Percentiles rank a stretch among this genome's conserved stretches.
phyloP scores from a whole-genome alignment of 2,329 filamentous ascomycete species.

The Lecanosticta acicola region DNA sequence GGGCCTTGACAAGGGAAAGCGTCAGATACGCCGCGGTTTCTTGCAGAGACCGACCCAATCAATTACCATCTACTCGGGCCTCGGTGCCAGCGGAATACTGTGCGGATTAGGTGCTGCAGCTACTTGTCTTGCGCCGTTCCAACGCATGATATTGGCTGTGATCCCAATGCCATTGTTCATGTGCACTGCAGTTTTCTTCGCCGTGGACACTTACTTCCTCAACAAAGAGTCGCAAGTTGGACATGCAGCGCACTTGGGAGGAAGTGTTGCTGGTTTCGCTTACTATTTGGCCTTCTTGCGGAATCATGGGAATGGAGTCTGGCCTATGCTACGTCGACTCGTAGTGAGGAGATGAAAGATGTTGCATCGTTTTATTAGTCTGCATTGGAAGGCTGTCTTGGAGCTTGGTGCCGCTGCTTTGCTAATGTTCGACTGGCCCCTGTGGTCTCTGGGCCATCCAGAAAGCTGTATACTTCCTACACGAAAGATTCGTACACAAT shows the following conservation, averaged over 20 bases:
- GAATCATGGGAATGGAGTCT: slow-evolving; percentile 22
- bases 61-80: slow-evolving; percentile 1
- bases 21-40: too few species aligned
- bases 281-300: slow-evolving; percentile 29
- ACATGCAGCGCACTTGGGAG: slow-evolving; percentile 45
- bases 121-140: slow-evolving; percentile 36
- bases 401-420: too few species aligned
- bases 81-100: slow-evolving; percentile 40
- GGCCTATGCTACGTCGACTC: slow-evolving; percentile 6
- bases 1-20: neutral
- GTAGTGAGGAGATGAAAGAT: neutral
- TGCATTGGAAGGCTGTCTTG: too few species aligned
- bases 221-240: slow-evolving; percentile 29
- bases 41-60: neutral
- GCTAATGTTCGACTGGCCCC: too few species aligned
- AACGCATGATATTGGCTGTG: slow-evolving; percentile 36
- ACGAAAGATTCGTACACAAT: neutral
- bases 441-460: too few species aligned
- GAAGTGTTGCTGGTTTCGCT: slow-evolving; percentile 35
- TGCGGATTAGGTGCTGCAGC: slow-evolving; percentile 38
- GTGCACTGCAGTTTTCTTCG: slow-evolving; percentile 33
- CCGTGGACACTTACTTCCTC: slow-evolving; percentile 37
- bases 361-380: neutral
- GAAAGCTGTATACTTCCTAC: neutral
- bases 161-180: slow-evolving; percentile 38